Base-by-base conservation (phyloP, 208 protist genomes). In the Crithidia acanthocephali region DNA sequence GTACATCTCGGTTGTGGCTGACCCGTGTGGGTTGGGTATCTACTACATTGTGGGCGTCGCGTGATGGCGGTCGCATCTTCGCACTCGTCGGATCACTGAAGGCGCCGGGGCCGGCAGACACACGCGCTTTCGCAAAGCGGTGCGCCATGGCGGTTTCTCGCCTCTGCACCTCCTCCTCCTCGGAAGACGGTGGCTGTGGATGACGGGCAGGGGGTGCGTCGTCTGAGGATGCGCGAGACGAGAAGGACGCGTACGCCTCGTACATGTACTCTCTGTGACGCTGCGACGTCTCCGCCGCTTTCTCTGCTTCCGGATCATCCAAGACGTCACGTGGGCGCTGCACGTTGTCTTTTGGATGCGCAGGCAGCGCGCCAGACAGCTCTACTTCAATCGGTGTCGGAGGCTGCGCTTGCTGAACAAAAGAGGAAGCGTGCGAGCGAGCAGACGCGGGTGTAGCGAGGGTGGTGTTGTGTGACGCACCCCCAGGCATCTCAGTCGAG, bases 1-100 rank as follows among this genome's bases (percentile, higher is more conserved):
- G n/a, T n/a, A n/a, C n/a, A n/a, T n/a, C n/a, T n/a, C n/a, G n/a
- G n/a, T n/a, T n/a, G n/a, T n/a, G n/a, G n/a, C n/a, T n/a, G n/a
- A n/a, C n/a, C n/a, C n/a, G n/a, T n/a, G n/a, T n/a, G n/a, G n/a
- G n/a, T n/a, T n/a, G 15, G 15, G 3, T 8, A 22, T 11, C 40
- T 27, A 22, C 27, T 11, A 25, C 20, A 53, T 1, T 16, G 4
- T 27, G 20, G 44, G 0, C 3, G 42, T 27, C 28, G 9, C 25
- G 35, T 2, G 18, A 23, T 33, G 35, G 42, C 18, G 20, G 59
- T 11, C 23, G 42, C 4, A 22, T 20, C 6, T 8, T 16, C 2
- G 60, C 60, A 47, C 55, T 53, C 6, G 13, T 52, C 5, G 63
- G 71, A 11, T 70, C 47, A 20, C 55, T 42, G 56, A 70, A 69